Conservation (phyloP, 1,139 yeast genomes). For the Yamadazyma atmosphaerica region DNA sequence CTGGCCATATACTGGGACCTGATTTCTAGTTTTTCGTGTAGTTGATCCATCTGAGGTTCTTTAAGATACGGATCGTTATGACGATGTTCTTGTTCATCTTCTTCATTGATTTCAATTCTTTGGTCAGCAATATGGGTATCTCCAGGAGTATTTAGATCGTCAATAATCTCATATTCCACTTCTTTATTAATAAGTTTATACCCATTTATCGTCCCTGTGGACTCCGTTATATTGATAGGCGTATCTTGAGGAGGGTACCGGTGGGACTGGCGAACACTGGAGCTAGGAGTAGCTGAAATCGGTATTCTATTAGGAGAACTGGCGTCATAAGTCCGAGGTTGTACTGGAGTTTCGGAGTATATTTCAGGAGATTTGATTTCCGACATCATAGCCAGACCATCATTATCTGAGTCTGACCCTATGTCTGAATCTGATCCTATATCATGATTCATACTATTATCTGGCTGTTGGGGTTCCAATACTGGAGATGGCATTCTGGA, state of each 20-base stretch:
- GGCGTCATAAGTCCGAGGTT: background rate
- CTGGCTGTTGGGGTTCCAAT: conserved; percentile 1
- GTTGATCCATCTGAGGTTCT: conserved; percentile 10
- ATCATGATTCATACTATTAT: background rate
- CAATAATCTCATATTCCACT: conserved; percentile 9
- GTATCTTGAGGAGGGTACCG: conserved; percentile 4
- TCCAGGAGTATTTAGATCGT: conserved; percentile 31
- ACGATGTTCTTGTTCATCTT: conserved; percentile 34
- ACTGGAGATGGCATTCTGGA: conserved; percentile 27
- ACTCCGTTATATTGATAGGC: conserved; percentile 18
- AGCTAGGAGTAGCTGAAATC: background rate
- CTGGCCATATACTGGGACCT: conserved; percentile 18
- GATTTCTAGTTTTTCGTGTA: conserved; percentile 5
- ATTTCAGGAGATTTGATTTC: conserved; percentile 1
- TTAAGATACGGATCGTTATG: conserved; percentile 34
- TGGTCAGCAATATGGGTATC: conserved; percentile 42
- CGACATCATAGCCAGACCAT: background rate
- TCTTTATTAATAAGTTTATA: conserved; percentile 34
- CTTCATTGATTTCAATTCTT: conserved; percentile 25
- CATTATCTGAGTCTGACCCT: background rate
- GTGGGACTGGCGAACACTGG: background rate
- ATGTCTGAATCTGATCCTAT: background rate
- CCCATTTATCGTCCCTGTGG: conserved; percentile 32
- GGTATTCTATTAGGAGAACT: background rate
- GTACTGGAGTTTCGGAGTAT: background rate